Evolutionary conservation across 2,329 filamentous ascomycete species (phyloP).

Genomic region (Chaetoscypha palmicola): DNA sequence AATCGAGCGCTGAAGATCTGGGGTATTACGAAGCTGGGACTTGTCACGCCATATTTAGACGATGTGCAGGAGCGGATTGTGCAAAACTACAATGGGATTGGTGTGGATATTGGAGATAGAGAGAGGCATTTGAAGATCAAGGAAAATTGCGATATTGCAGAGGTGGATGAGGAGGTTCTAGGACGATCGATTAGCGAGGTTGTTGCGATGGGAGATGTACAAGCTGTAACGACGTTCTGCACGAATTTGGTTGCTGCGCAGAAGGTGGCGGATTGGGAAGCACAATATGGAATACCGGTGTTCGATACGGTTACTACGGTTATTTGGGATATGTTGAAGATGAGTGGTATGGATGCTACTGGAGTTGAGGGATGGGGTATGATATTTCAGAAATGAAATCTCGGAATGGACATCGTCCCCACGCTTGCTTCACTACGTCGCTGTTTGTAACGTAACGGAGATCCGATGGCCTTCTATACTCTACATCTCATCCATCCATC

Average conservation of each 20-base stretch:
- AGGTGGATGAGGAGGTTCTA: slow-evolving; percentile 30
- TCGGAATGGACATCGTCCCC: too few species aligned
- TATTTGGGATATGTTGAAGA: slow-evolving; percentile 35
- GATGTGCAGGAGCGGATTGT: slow-evolving; percentile 36
- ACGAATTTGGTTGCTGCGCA: slow-evolving; percentile 38
- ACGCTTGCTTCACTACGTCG: too few species aligned
- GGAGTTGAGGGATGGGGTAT: slow-evolving; percentile 32
- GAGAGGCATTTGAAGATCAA: slow-evolving; percentile 30
- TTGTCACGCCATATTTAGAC: slow-evolving; percentile 38
- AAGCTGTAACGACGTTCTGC: slow-evolving; percentile 37
- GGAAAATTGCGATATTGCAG: slow-evolving; percentile 35
- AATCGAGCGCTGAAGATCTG: slow-evolving; percentile 31
- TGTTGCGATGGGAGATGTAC: slow-evolving; percentile 22
- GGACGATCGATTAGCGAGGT: slow-evolving; percentile 19
- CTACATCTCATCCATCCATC: too few species aligned
- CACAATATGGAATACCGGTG: slow-evolving; percentile 31
- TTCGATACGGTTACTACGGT: slow-evolving; percentile 39
- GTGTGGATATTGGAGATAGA: slow-evolving; percentile 31
- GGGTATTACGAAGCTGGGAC: slow-evolving; percentile 28
- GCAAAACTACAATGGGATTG: slow-evolving; percentile 31
- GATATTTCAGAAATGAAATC: slow-evolving; percentile 26
- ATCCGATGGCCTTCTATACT: too few species aligned
- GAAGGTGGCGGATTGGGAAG: slow-evolving; percentile 34
- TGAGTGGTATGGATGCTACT: slow-evolving; percentile 28
- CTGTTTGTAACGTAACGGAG: neutral